Evolutionary conservation across 176 grass and related monocot genomes (phyloP), one percentile per base, ranked within the genome.

Genomic region (Chrysopogon serrulatus): DNA sequence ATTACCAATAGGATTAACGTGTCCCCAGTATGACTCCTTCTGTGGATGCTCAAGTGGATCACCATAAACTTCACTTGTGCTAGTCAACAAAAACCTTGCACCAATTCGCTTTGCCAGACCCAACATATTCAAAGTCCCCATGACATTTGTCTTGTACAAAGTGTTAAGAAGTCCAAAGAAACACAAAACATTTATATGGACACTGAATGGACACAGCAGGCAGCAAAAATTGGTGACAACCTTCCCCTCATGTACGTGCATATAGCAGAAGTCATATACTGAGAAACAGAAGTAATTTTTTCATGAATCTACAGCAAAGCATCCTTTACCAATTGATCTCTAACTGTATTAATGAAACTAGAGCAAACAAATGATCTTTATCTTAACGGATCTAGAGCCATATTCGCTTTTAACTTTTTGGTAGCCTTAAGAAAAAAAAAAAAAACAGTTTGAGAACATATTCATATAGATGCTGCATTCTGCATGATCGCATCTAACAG

Each of bases 71-170:
- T 98, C 95, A 71, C 90, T 92, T 73, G 95, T 98, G 73, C 90
- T 92, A 47, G 92, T 95, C 62, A 95, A 75, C 54, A 98, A 93
- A 86, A 98, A 98, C 88, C 95, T 92, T 59, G 92, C 95, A 44
- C 95, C 95, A 84, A 98, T 92, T 49, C 90, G 76, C 86, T 95
- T 98, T 69, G 95, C 90, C 77, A 98, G 80, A 60, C 95, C 95
- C 88, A 98, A 83, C 95, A 98, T 98, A 86, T 95, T 98, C 76
- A 98, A 81, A 35, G 95, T 98, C 43, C 95, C 92, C 85, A 98
- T 98, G 78, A 98, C 92, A 92, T 98, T 93, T 86, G 95, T 98
- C 90, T 98, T 98, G 83, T 92, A 86, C 53, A 72, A 84, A 59
- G 84, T 47, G 90, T 91, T 80, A 92, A 72, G 82, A 40, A 41